A percentile compares a stretch with the other conserved stretches of the same genome.
These are phyloP conservation scores for Eragrostis tef DNA, from an alignment of 202 grass and related monocot genomes.

Conservation along the genomic window DNA sequence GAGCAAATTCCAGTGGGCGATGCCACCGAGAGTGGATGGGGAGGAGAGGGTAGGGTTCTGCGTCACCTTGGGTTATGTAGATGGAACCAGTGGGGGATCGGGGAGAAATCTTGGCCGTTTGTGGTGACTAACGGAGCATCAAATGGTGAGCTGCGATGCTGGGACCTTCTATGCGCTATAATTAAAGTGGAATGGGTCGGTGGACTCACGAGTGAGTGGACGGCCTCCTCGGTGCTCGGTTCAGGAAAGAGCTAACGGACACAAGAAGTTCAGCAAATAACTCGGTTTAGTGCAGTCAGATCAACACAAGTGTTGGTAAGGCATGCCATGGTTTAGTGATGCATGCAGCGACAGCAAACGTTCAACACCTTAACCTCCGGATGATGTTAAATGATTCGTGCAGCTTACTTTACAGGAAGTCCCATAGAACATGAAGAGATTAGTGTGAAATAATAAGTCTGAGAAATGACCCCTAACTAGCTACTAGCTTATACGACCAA, in stretches of 20 bases:
- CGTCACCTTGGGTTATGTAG: too few species aligned
- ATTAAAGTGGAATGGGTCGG: too few species aligned
- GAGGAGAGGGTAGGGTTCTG: not conserved
- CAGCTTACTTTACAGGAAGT: not conserved
- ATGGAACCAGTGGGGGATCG: too few species aligned
- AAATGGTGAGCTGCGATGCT: not conserved
- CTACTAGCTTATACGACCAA: not conserved
- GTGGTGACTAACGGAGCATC: not conserved
- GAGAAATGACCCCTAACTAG: not conserved
- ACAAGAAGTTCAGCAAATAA: too few species aligned
- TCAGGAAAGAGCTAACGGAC: too few species aligned
- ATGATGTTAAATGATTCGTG: not conserved
- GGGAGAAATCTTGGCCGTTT: not conserved
- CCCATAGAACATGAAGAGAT: not conserved
- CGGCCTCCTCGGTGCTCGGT: too few species aligned
- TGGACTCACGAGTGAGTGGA: too few species aligned
- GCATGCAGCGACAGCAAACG: not conserved
- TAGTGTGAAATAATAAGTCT: not conserved
- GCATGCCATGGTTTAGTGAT: too few species aligned
- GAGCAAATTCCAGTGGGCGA: slow-evolving; percentile 2
- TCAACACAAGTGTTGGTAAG: not conserved
- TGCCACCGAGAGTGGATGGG: not conserved
- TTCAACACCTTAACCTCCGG: not conserved
- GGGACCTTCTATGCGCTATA: not conserved
- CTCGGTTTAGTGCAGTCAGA: not conserved